Conservation (phyloP, 2,329 filamentous ascomycete genomes). For the Phyllosticta citribraziliensis region DNA sequence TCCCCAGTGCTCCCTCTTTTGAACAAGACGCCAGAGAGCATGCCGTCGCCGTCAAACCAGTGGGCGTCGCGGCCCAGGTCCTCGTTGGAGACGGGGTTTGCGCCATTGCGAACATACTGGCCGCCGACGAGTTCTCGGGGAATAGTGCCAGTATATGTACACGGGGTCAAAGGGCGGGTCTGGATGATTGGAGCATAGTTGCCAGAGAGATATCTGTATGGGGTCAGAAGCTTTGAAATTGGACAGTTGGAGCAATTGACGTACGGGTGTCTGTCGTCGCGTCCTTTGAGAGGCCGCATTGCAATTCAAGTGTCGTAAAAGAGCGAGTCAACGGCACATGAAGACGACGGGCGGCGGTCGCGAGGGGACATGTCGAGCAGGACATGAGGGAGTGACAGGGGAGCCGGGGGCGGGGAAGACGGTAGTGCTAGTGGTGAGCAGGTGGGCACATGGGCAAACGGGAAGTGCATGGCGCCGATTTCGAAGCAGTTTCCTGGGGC, state of each 20-base stretch:
- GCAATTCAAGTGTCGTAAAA: not conserved
- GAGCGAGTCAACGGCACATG: not conserved
- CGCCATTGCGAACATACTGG: conserved; percentile 63
- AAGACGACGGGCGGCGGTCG: not conserved
- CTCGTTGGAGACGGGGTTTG: conserved; percentile 55
- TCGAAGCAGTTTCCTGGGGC: not conserved
- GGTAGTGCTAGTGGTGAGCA: not conserved
- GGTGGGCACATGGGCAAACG: not conserved
- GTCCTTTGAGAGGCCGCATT: conserved; percentile 23
- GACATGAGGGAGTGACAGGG: not conserved
- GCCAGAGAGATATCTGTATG: conserved; percentile 48
- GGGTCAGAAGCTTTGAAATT: not conserved
- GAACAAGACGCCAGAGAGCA: conserved; percentile 60
- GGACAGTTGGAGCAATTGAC: conserved; percentile 4
- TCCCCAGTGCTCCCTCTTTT: conserved; percentile 26
- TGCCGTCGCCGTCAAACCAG: conserved; percentile 69
- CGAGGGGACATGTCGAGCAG: not conserved
- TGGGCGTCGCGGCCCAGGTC: conserved; percentile 54
- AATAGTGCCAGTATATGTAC: conserved; percentile 47
- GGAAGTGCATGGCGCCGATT: not conserved
- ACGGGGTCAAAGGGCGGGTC: conserved; percentile 47
- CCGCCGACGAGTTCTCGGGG: conserved; percentile 57
- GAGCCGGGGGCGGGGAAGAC: not conserved
- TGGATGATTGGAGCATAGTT: conserved; percentile 60
- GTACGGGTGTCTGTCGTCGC: conserved; percentile 31